A percentile compares a stretch with the other conserved stretches of the same genome.
phyloP scores from a whole-genome alignment of 305 asterid species.

The Rubia tinctorum region DNA sequence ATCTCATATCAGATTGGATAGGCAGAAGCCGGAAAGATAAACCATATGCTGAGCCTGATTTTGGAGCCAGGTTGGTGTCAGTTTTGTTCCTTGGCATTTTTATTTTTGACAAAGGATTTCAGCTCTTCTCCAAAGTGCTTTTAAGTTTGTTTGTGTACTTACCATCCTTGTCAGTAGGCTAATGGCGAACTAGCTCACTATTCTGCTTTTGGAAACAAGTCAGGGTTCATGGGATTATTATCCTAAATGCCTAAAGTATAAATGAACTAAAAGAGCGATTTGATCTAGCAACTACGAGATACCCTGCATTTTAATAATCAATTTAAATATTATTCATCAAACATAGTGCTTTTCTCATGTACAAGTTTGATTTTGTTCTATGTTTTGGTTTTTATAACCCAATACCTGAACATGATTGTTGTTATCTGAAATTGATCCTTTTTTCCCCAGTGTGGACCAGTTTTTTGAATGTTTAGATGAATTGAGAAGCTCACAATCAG shows the following conservation, averaged over 20 bases:
- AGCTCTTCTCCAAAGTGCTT: neutral
- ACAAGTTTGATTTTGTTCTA: neutral
- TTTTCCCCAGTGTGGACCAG: slow-evolving; percentile 83
- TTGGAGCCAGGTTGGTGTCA: slow-evolving; percentile 82
- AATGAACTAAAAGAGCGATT: neutral
- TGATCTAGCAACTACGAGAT: neutral
- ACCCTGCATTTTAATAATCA: neutral
- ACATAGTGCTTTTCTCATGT: neutral
- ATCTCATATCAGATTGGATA: slow-evolving; percentile 91
- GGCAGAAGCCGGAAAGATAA: slow-evolving; percentile 46
- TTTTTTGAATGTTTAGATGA: slow-evolving; percentile 98
- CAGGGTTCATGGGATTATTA: neutral
- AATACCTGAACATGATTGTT: slow-evolving; percentile 14
- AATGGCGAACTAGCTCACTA: neutral
- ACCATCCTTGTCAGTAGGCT: neutral
- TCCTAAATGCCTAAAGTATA: neutral
- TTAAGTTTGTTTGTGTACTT: neutral
- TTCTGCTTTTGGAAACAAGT: neutral
- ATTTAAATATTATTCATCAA: neutral
- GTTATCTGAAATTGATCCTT: slow-evolving; percentile 13
- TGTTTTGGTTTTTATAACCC: slow-evolving; percentile 14
- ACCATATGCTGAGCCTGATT: slow-evolving; percentile 73
- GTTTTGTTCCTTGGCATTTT: neutral
- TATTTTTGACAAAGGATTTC: neutral
- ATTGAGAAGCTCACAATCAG: slow-evolving; percentile 89